phyloP scores from a whole-genome alignment of 345 rosid genomes.

The Luvunga scandens region DNA sequence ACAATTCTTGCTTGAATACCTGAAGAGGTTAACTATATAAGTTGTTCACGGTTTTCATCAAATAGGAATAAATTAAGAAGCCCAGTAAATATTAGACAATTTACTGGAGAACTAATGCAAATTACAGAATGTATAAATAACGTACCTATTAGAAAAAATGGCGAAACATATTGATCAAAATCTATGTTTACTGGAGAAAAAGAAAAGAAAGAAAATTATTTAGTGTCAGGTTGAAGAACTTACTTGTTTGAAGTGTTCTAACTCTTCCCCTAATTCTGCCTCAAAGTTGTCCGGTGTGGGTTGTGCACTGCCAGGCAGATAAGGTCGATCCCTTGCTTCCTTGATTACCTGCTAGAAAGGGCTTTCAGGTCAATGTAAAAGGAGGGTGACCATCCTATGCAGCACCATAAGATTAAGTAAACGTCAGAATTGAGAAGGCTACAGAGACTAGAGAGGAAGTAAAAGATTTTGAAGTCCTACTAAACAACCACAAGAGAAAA shows the following conservation, averaged over 20 bases:
- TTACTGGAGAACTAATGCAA: too few species aligned
- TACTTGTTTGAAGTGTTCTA: conserved; percentile 44
- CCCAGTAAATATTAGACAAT: too few species aligned
- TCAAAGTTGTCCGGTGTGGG: conserved; percentile 14
- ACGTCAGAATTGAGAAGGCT: not conserved
- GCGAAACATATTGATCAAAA: not conserved
- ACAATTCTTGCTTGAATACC: conserved; percentile 43
- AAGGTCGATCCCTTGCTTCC: conserved; percentile 18
- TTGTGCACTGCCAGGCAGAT: conserved; percentile 20
- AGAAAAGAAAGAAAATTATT: not conserved
- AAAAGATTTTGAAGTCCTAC: not conserved
- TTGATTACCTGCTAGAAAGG: conserved; percentile 36
- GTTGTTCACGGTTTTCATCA: not conserved
- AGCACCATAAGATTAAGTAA: not conserved
- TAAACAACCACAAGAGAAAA: not conserved
- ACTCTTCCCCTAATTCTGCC: conserved; percentile 32
- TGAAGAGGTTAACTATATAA: conserved; percentile 17
- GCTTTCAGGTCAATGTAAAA: conserved; percentile 9
- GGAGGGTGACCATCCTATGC: not conserved
- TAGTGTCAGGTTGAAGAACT: conserved; percentile 5
- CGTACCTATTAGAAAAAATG: too few species aligned
- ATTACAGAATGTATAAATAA: too few species aligned
- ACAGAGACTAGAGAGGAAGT: not conserved
- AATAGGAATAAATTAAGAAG: too few species aligned
- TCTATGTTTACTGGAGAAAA: not conserved